phyloP scores from a whole-genome alignment of 78 protist species.

The Pirum gemmata region DNA sequence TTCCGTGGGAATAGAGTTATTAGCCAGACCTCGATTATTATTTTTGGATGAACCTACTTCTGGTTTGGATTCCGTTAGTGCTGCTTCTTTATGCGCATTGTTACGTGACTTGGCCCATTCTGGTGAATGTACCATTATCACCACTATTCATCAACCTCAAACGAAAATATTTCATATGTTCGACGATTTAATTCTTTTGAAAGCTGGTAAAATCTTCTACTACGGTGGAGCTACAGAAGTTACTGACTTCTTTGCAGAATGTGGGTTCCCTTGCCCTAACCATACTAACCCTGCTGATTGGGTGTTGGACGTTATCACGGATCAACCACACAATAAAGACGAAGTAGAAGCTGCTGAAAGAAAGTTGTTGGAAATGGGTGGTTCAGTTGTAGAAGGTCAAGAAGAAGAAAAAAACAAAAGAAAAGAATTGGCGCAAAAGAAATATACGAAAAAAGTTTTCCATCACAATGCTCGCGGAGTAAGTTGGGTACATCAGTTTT shows the following conservation, averaged over 20 bases:
- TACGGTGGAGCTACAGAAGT: constrained; percentile 16
- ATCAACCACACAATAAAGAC: too few species aligned
- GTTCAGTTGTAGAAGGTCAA: too few species aligned
- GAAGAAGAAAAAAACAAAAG: too few species aligned
- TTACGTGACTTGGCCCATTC: constrained; percentile 24
- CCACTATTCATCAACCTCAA: constrained; percentile 17
- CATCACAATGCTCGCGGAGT: too few species aligned
- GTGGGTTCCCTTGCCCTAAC: background rate
- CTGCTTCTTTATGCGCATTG: background rate
- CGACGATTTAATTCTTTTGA: background rate
- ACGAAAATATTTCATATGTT: background rate
- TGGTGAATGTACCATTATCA: background rate
- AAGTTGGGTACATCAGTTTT: too few species aligned
- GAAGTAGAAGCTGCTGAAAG: too few species aligned
- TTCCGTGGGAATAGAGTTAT: constrained; percentile 46
- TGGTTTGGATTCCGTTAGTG: constrained; percentile 63
- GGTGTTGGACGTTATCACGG: background rate
- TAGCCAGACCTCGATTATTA: constrained; percentile 50
- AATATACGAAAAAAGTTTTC: too few species aligned
- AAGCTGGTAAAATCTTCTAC: background rate
- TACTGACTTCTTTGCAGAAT: background rate
- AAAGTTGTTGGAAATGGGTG: too few species aligned
- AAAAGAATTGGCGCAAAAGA: too few species aligned
- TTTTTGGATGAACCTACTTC: constrained; percentile 73
- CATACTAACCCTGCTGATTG: background rate